Base-by-base conservation (phyloP, 129 eudicot species). In the Lactuca saligna region DNA sequence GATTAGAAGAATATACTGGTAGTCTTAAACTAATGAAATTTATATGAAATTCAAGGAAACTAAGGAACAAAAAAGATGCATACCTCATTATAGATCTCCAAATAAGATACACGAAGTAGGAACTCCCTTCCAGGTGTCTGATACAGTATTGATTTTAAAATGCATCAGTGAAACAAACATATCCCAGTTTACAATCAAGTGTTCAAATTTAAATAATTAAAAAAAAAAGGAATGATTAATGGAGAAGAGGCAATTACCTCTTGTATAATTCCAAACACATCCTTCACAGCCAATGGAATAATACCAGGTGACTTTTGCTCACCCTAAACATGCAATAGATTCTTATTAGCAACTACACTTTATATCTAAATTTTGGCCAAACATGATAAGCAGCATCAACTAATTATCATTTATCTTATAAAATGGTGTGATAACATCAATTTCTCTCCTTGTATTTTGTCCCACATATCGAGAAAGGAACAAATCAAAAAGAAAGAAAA, bases 51-150 rank as follows among this genome's bases (percentile, higher is more conserved):
- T 69, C 61, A 69, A 35, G 62, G 41, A 70, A 32, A 61, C 14
- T 10, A 20, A 76, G 37, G 50, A 44, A 31, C 9, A 70, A 79
- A 29, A 66, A 17, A 62, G 68, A 16, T 68, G 67, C 61, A 13
- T 31, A 91, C 97, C 97, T 91, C 97, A 53, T 91, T 91, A 75
- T 91, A 91, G 35, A 91, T 91, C 75, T 91, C 97, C 80, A 91
- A 75, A 74, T 91, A 91, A 17, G 97, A 91, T 51, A 91, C 96
- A 65, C 96, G 95, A 63, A 91, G 97, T 54, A 91, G 83, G 72
- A 83, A 91, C 79, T 91, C 96, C 38, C 96, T 79, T 31, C 96
- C 92, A 51, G 97, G 97, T 72, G 93, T 88, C 97, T 91, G 91
- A 79, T 72, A 74, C 38, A 83, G 57, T 57, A 69, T 31, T 34